Base-by-base conservation (phyloP, 495 filamentous ascomycete genomes). In the Clohesyomyces aquaticus region DNA sequence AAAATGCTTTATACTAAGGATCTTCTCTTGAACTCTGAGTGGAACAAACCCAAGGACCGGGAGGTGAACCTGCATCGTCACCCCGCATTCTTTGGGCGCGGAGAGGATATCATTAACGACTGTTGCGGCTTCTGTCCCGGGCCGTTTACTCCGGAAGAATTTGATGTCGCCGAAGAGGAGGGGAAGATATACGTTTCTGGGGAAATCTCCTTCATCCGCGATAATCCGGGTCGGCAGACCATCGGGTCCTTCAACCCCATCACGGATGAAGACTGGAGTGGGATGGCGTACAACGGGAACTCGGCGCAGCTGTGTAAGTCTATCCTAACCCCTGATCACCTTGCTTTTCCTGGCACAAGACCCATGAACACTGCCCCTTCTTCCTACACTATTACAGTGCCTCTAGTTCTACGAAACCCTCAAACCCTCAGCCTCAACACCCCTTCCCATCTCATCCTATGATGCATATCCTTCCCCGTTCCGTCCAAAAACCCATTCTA, bases 21-120 rank as follows among this genome's bases (percentile, higher is more conserved):
- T 69, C 72, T 92, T 12, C 78, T 93, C n/a, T 81, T 94, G 10
- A 94, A 94, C 65, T 89, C 89, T 0, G 88, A 94, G 69, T 94
- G 90, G 90, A 94, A 93, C 65, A 82, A 86, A 64, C 79, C 79
- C 0, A 83, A 90, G 18, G 83, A 90, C 27, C 80, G 90, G 18
- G 77, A 83, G 41, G 86, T 91, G 2, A 83, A 88, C 62, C 79
- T 94, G 3, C 90, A 94, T 73, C 83, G 90, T 1, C 90, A 94
- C 68, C 90, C 90, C 12, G 88, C 85, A 41, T 91, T 80, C 67
- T 88, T 91, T 59, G 88, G 88, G 4, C 79, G 81, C 23, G 79
- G 82, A 1, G 77, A 82, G 19, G 82, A 91, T 76, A 82, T 93
- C 25, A 81, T 91, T 43, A 76, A 82, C 12, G 90, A 93, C 72